A percentile compares a stretch with the other conserved stretches of the same genome.
Conservation (phyloP, 306 rosid species). For the Cicer yamashitae region DNA sequence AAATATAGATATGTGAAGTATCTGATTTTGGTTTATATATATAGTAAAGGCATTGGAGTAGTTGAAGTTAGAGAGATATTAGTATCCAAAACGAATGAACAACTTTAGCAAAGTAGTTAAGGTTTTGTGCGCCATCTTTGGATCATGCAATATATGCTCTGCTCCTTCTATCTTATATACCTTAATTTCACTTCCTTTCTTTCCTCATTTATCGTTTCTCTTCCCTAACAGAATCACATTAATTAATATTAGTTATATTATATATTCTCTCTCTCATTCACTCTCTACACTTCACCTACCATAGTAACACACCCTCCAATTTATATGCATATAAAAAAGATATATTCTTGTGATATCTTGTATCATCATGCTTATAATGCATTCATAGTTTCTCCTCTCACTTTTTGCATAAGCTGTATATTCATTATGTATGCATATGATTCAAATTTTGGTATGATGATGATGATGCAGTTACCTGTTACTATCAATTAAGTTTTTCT, state of each 20-base stretch:
- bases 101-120: constrained; percentile 66
- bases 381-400: not conserved
- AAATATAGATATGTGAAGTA: no score
- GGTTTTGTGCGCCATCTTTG: constrained; percentile 68
- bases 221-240: constrained; percentile 37
- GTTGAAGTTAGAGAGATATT: constrained; percentile 66
- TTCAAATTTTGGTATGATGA: constrained; percentile 42
- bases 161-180: constrained; percentile 53
- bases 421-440: not conserved
- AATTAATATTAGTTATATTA: constrained; percentile 40
- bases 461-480: constrained; percentile 63
- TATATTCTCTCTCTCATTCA: constrained; percentile 63
- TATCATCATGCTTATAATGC: constrained; percentile 12
- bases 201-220: constrained; percentile 52
- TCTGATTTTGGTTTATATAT: no score
- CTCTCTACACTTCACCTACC: constrained; percentile 88
- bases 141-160: constrained; percentile 75
- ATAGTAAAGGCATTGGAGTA: constrained; percentile 44
- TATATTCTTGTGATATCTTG: constrained; percentile 10
- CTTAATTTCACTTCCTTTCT: constrained; percentile 35
- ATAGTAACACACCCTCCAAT: constrained; percentile 52
- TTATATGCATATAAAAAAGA: constrained; percentile 32
- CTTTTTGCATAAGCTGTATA: not conserved
- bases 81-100: constrained; percentile 57
- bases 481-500: constrained; percentile 60